Base-by-base conservation (phyloP, 2,329 filamentous ascomycete species). In the Aspergillus unguis region DNA sequence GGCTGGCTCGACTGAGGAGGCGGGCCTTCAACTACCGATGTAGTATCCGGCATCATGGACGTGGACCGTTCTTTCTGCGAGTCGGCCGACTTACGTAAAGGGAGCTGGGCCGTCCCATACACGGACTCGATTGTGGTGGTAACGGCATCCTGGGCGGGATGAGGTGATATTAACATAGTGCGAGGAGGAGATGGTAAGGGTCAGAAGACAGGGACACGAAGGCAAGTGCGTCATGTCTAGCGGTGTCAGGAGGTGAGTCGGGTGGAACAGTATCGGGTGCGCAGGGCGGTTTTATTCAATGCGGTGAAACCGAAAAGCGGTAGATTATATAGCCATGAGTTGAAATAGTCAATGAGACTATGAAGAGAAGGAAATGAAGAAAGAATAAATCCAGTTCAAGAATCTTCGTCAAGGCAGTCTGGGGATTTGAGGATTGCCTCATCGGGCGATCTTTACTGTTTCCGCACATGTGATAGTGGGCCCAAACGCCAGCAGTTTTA, bases 391-490 rank as follows among this genome's bases (percentile, higher is more conserved):
- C 9, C 17, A 11, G 32, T 38, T 38, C 11, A 11, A 26, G 36
- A 38, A 11, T 23, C 7, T 17, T 17, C 17, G 8, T n/a, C 8
- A 6, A 10, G 36, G 17, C n/a, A 11, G 7, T 3, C 35, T 11
- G 36, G 28, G 33, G 11, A 38, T 10, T 28, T 33, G 31, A 26
- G 46, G 36, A 37, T 52, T 52, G 33, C 55, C 55, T 27, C 26
- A 42, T 50, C 33, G 11, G 49, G 54, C 45, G 37, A 42, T 48
- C 33, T 5, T 27, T 50, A 8, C 44, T 10, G 36, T 32, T 35
- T 9, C 4, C 25, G 36, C 5, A 8, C 53, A 56, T 48, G 51
- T 56, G 48, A 54, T 38, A 9, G 27, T 43, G 50, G 51, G 17
- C 4, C 10, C 7, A 9, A 10, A 44, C 6, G 29, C 31, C 41